These are phyloP conservation scores for Tetracentron sinense DNA, from an alignment of 164 flowering plant species.

Conservation along the genomic window DNA sequence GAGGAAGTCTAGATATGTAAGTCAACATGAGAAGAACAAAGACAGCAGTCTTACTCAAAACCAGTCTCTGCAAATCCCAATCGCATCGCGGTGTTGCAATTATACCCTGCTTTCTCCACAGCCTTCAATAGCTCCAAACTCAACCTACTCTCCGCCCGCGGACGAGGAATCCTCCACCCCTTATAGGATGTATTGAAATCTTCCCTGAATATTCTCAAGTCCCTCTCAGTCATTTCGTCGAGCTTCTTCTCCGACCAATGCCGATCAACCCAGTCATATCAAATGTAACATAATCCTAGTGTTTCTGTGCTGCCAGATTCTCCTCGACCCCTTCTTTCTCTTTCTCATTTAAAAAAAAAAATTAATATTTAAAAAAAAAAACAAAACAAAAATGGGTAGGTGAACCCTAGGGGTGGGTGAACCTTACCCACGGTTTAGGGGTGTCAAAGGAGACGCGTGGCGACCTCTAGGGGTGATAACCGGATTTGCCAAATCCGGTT, in stretches of 20 bases:
- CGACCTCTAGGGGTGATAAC: too few relatives aligned
- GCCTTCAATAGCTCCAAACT: slow-evolving; percentile 62
- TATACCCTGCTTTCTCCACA: slow-evolving; percentile 73
- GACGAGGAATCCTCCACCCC: slow-evolving; percentile 79
- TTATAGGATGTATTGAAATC: slow-evolving; percentile 83
- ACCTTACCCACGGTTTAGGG: too few relatives aligned
- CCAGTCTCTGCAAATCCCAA: slow-evolving; percentile 94
- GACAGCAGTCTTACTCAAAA: slow-evolving; percentile 90
- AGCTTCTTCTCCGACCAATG: slow-evolving; percentile 87
- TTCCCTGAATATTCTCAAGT: slow-evolving; percentile 87
- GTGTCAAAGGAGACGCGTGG: too few relatives aligned
- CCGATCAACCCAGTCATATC: slow-evolving; percentile 83
- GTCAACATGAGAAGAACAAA: slow-evolving; percentile 90
- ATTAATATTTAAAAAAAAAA: too few relatives aligned
- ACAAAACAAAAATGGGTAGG: too few relatives aligned
- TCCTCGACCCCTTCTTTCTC: slow-evolving; percentile 78
- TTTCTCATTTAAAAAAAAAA: too few relatives aligned
- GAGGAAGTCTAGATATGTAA: slow-evolving; percentile 72
- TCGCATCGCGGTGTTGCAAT: slow-evolving; percentile 89
- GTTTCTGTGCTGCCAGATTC: slow-evolving; percentile 54
- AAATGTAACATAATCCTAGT: slow-evolving; percentile 63
- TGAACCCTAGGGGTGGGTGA: too few relatives aligned
- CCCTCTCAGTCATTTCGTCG: slow-evolving; percentile 88
- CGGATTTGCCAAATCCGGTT: too few relatives aligned
- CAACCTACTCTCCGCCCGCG: slow-evolving; percentile 71